phyloP scores from a whole-genome alignment of 108 stramenopile genomes.

The Fragilaria radians region DNA sequence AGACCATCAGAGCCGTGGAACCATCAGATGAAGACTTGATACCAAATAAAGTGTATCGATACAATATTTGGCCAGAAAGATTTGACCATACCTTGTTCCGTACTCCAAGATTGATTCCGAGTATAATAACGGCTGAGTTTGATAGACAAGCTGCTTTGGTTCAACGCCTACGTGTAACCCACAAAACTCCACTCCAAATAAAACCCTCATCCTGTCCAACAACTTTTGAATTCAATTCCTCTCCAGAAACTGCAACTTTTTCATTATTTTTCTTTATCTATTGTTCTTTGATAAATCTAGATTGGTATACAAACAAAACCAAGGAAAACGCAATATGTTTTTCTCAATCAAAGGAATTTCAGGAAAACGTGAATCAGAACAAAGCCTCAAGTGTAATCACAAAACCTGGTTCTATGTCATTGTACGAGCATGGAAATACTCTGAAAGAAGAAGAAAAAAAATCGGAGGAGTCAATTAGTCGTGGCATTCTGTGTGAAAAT shows the following conservation, averaged over 20 bases:
- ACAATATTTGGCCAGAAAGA: constrained; percentile 69
- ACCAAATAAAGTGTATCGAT: constrained; percentile 34
- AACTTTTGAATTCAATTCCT: constrained; percentile 43
- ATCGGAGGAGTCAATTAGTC: too few species aligned
- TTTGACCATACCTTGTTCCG: constrained; percentile 55
- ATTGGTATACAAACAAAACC: constrained; percentile 40
- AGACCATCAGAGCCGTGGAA: constrained; percentile 59
- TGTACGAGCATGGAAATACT: too few species aligned
- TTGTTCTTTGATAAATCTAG: constrained; percentile 61
- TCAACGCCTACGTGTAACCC: constrained; percentile 36
- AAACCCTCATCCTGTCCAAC: constrained; percentile 1
- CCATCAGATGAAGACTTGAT: constrained; percentile 39
- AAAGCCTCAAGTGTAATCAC: too few species aligned
- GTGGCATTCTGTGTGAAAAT: too few species aligned
- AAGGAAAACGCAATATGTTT: too few species aligned
- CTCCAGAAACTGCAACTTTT: constrained; percentile 70
- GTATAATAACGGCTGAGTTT: constrained; percentile 79
- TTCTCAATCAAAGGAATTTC: too few species aligned
- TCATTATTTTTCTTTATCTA: constrained; percentile 84
- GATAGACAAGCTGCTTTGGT: constrained; percentile 68
- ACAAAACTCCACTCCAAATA: constrained; percentile 5
- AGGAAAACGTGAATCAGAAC: too few species aligned
- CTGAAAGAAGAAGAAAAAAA: too few species aligned
- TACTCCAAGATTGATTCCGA: constrained; percentile 68
- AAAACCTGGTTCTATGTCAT: too few species aligned